Conservation (phyloP, 179 eudicot species). For the Heliamphora pulchella region DNA sequence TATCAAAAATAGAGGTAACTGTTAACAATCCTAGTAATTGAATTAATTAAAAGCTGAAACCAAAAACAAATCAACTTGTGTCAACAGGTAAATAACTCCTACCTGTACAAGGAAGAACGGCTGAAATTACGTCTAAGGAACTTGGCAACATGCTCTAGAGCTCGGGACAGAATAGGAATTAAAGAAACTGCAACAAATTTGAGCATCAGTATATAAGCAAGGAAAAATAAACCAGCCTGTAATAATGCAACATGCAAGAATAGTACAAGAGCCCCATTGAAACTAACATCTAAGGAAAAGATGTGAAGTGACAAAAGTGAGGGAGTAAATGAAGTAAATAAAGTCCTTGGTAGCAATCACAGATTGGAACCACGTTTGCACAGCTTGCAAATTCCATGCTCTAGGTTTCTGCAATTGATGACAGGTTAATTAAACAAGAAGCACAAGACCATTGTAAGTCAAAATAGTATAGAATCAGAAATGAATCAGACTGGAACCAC, state of each 20-base stretch:
- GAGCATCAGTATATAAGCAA: background rate
- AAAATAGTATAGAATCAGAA: background rate
- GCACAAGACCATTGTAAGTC: background rate
- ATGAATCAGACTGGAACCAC: background rate
- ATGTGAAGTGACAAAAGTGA: conserved; percentile 70
- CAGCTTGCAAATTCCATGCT: conserved; percentile 85
- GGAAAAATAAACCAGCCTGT: background rate
- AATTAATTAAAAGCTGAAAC: background rate
- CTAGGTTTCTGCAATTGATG: conserved; percentile 62
- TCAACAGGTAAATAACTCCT: background rate
- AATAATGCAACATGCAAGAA: background rate
- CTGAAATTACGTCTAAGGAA: conserved; percentile 82
- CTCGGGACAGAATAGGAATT: conserved; percentile 72
- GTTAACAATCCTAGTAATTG: background rate
- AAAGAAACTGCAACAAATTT: conserved; percentile 64
- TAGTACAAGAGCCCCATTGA: conserved; percentile 5
- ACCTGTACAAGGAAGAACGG: conserved; percentile 80
- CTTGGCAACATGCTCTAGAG: conserved; percentile 82
- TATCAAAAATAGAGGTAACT: background rate
- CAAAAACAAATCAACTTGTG: background rate
- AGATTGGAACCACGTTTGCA: conserved; percentile 84
- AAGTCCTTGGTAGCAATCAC: conserved; percentile 77
- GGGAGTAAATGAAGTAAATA: conserved; percentile 65
- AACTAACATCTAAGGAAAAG: conserved; percentile 74
- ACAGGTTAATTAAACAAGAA: conserved; percentile 4